Evolutionary conservation across 1,284 basidiomycete genomes (phyloP), one percentile per base, ranked within the genome.

Genomic region (Butyriboletus pseudospeciosus): DNA sequence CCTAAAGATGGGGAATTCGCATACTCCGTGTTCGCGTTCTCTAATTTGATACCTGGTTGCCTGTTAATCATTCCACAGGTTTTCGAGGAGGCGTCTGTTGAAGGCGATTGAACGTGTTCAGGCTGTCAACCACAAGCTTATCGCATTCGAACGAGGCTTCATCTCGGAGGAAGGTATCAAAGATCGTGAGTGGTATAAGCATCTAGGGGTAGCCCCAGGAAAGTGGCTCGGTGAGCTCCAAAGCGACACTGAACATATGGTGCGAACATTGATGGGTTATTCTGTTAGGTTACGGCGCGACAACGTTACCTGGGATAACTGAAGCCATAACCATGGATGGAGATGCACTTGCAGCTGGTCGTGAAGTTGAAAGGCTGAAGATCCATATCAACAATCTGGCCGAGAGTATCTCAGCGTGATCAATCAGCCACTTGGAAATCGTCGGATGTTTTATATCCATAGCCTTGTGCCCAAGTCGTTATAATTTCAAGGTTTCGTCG

Each of bases 151-250:
- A 67, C 74, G 76, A 51, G 84, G 85, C 20, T 87, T 92, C 71
- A 80, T 91, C 57, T 79, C 79, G 25, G 73, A 81, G 55, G 75
- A 79, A 25, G 90, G 90, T 1, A 76, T 92, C 53, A 79, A 77
- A 64, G 83, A 81, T 50, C 75, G 85, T 45, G 78, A 83, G 61
- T 89, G 86, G 86, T 88, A 86, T 68, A 80, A 77, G 64, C 84
- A 89, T 64, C 74, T 91, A 50, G 85, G 79, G 14, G 86, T 88
- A 13, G 86, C 88, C 23, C 89, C 89, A 1, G 90, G 89, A 38
- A 79, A 81, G 61, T 90, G 84, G 84, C 74, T 86, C 32, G 83
- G 86, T 80, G 20, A 59, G 70, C 40, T 42, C 6, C 9, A 7
- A 56, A 45, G 17, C 55, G 58, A 41, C 59, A 57, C 25, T 45